Percentiles rank a stretch among this genome's conserved stretches.
Evolutionary conservation across 441 rosid genomes (phyloP).

Genomic region (Arabidopsis hybrid): DNA sequence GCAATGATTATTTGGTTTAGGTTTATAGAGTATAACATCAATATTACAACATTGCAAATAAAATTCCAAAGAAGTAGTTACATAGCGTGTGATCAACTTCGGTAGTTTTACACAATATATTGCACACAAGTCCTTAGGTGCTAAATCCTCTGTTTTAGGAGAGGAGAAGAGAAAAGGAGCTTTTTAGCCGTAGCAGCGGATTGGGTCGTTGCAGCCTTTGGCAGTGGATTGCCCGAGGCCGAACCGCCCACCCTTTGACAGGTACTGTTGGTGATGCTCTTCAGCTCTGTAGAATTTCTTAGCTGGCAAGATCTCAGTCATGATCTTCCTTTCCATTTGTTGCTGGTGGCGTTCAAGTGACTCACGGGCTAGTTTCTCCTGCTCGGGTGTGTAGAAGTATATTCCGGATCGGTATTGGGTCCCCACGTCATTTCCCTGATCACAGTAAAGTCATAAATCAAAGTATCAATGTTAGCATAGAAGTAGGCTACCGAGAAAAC

Average conservation of each 20-base stretch:
- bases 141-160: slow-evolving; percentile 23
- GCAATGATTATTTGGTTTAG: slow-evolving; percentile 12
- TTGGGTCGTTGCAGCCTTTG: slow-evolving; percentile 89
- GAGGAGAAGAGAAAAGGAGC: slow-evolving; percentile 2
- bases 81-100: not conserved
- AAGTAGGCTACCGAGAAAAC: not conserved
- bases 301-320: slow-evolving; percentile 85
- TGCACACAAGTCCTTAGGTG: not conserved
- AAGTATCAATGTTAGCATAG: not conserved
- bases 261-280: slow-evolving; percentile 90
- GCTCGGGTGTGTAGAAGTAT: slow-evolving; percentile 83
- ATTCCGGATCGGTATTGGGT: slow-evolving; percentile 90
- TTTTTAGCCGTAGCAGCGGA: slow-evolving; percentile 84
- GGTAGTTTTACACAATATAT: slow-evolving; percentile 3
- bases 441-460: not conserved
- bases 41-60: not conserved
- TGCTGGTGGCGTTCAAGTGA: slow-evolving; percentile 73
- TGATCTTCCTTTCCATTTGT: slow-evolving; percentile 66
- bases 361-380: slow-evolving; percentile 76
- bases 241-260: slow-evolving; percentile 84
- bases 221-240: slow-evolving; percentile 74
- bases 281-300: slow-evolving; percentile 91
- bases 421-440: slow-evolving; percentile 92
- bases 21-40: not conserved
- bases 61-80: not conserved